These are phyloP conservation scores for Suillus occidentalis DNA, from an alignment of 768 basidiomycete genomes.

Conservation along the genomic window DNA sequence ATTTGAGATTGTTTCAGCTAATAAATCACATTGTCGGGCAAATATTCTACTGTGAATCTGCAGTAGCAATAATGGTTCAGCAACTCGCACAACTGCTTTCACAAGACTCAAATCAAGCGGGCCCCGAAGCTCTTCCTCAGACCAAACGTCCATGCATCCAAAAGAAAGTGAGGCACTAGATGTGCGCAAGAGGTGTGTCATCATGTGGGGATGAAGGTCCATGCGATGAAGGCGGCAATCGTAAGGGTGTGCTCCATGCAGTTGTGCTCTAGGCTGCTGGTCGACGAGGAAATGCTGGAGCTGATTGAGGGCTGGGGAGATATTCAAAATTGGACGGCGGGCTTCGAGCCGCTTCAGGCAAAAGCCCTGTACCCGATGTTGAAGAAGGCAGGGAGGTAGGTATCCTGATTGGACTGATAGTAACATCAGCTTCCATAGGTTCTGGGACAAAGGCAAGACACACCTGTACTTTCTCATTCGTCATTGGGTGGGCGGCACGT, in stretches of 20 bases:
- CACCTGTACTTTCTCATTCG: slow-evolving; percentile 56
- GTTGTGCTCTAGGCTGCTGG: slow-evolving; percentile 25
- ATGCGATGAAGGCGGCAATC: too few species aligned
- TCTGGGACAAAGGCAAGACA: slow-evolving; percentile 51
- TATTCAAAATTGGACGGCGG: slow-evolving; percentile 26
- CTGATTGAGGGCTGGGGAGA: slow-evolving; percentile 38
- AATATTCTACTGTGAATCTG: neutral
- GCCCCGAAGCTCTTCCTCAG: too few species aligned
- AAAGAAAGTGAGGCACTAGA: too few species aligned
- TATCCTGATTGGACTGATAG: slow-evolving; percentile 27
- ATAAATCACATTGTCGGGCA: neutral
- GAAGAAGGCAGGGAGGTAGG: slow-evolving; percentile 9
- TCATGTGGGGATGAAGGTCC: too few species aligned
- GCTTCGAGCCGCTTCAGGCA: slow-evolving; percentile 9
- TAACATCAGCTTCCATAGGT: slow-evolving; percentile 53
- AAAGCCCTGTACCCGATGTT: slow-evolving; percentile 7
- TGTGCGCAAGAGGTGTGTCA: too few species aligned
- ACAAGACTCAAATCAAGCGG: too few species aligned
- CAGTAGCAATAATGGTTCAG: too few species aligned
- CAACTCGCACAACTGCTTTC: too few species aligned
- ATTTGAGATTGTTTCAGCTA: neutral
- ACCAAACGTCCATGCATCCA: too few species aligned
- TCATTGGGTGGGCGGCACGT: slow-evolving; percentile 26
- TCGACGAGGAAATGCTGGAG: slow-evolving; percentile 27
- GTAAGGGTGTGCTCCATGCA: slow-evolving; percentile 43